Base-by-base conservation (phyloP, 2,329 filamentous ascomycete genomes). In the Calonectria multiphialidica region DNA sequence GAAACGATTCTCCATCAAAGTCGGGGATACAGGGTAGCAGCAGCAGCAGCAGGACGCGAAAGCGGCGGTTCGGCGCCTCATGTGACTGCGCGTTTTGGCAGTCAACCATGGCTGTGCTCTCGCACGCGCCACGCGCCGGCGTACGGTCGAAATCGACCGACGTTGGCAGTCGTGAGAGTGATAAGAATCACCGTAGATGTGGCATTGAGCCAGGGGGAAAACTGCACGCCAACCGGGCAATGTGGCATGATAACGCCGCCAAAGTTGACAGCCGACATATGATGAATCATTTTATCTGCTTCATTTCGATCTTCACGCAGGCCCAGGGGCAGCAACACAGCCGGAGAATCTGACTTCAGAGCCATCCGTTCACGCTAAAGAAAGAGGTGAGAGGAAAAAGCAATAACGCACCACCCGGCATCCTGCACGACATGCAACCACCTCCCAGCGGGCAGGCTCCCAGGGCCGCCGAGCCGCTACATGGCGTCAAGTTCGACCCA, bases 401-500 rank as follows among this genome's bases (percentile, higher is more conserved):
- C 47, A 64, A 55, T 66, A 72, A 66, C 66, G 53, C 59, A 64
- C 37, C 63, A 44, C 18, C 18, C 70, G 8, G 28, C 28, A 30
- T 28, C 21, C 44, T 62, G 37, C 33, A 55, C 44, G 37, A 66
- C 64, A 55, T 62, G 42, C 65, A 57, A 57, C 57, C 37, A 42
- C 61, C 40, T n/a, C 68, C 55, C 55, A 74, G 35, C 67, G 57
- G 68, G 67, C 73, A 9, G 28, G 73, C 80, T 0, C 74, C 81
- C 69, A 83, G 79, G 71, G 82, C 84, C 37, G 84, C 86, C 23
- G 80, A 86, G 61, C 87, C 88, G 25, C 81, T 79, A 42, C 82
- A 84, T 78, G 82, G 83, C 30, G 83, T 84, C 42, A 79, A 80
- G 71, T 93, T 93, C 78, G 92, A 94, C 82, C 87, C 91, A 6